Percentiles rank a stretch among this genome's conserved stretches.
These are phyloP conservation scores for Saccharum spontaneum DNA, from an alignment of 176 grass and related monocot genomes.

Conservation along the genomic window DNA sequence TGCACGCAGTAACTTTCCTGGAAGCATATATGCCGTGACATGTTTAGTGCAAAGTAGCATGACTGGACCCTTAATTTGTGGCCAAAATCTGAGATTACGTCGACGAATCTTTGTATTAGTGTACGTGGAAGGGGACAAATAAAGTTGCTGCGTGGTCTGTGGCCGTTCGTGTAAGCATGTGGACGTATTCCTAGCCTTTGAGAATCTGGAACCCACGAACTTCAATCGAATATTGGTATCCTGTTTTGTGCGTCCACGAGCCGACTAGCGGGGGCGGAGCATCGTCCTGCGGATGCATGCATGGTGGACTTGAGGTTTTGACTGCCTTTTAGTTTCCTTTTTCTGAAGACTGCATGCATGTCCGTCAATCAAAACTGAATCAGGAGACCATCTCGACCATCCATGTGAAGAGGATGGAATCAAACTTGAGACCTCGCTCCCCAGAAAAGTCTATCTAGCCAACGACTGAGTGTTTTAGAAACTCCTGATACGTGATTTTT, in stretches of 20 bases:
- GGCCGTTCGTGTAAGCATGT: not conserved
- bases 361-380: not conserved
- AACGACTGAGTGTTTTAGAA: too few species aligned
- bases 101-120: not conserved
- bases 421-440: not conserved
- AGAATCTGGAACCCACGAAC: conserved; percentile 4
- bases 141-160: not conserved
- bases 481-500: too few species aligned
- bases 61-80: not conserved
- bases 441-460: too few species aligned
- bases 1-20: not conserved
- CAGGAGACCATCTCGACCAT: not conserved
- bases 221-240: not conserved
- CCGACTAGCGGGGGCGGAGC: not conserved
- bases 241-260: not conserved
- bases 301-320: not conserved
- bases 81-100: not conserved
- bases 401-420: not conserved
- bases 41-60: not conserved
- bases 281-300: too few species aligned
- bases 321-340: not conserved
- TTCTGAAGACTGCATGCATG: not conserved
- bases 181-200: not conserved
- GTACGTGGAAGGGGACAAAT: not conserved
- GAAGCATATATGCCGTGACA: conserved; percentile 4